Evolutionary conservation across 352 stramenopile genomes (phyloP).

Genomic region (Globisporangium viniferum): DNA sequence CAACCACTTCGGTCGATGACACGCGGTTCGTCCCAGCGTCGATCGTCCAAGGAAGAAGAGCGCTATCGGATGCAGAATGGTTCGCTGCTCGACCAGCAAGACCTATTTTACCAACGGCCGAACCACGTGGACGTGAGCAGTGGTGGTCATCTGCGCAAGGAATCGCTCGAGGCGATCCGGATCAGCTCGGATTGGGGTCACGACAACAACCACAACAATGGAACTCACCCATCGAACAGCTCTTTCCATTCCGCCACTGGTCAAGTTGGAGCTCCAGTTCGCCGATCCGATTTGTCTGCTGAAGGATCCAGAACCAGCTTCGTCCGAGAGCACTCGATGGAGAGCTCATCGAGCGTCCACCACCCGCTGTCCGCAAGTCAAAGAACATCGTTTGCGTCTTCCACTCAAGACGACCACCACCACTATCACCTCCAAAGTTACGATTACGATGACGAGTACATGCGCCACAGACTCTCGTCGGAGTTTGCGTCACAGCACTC

Average conservation of each 20-base stretch:
- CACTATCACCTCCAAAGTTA: constrained; percentile 1
- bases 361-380: not conserved
- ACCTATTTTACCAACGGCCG: not conserved
- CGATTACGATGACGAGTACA: constrained; percentile 2
- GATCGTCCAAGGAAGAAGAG: constrained; percentile 13
- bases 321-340: constrained; percentile 6
- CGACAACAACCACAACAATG: constrained; percentile 16
- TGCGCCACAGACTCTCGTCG: constrained; percentile 2
- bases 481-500: constrained; percentile 5
- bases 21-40: constrained; percentile 1
- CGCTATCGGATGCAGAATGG: not conserved
- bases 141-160: constrained; percentile 12
- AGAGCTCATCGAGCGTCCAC: constrained; percentile 3
- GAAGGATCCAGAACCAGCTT: constrained; percentile 9
- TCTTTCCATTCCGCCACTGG: constrained; percentile 1
- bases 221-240: not conserved
- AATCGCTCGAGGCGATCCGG: constrained; percentile 35
- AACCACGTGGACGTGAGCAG: not conserved
- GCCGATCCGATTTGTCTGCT: constrained; percentile 8
- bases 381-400: constrained; percentile 12
- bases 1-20: not conserved
- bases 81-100: constrained; percentile 10
- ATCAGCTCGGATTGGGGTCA: constrained; percentile 41
- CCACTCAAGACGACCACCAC: constrained; percentile 3
- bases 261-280: not conserved